phyloP scores from a whole-genome alignment of 441 rosid genomes.

The Erysimum pusillum region DNA sequence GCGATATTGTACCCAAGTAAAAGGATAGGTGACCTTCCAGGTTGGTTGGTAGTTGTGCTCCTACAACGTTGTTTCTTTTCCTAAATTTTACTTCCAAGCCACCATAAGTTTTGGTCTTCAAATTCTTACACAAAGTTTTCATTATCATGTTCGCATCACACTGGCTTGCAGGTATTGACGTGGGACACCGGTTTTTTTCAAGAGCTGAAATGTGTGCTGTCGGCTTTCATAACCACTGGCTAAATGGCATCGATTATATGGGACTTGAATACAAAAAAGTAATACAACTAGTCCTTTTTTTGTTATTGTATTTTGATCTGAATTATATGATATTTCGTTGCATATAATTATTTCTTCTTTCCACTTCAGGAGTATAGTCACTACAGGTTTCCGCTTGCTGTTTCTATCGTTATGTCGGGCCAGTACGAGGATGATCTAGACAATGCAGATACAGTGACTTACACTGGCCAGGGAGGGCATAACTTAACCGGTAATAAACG shows the following conservation, averaged over 20 bases:
- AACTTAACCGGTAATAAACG: conserved; percentile 79
- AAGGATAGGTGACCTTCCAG: conserved; percentile 77
- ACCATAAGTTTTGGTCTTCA: conserved; percentile 1
- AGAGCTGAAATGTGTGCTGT: conserved; percentile 90
- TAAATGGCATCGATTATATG: conserved; percentile 90
- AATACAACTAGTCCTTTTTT: background rate
- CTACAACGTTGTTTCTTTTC: background rate
- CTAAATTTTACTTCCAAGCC: conserved; percentile 10
- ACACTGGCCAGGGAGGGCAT: conserved; percentile 96
- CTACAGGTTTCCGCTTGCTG: conserved; percentile 68
- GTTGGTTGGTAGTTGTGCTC: conserved; percentile 49
- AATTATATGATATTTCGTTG: background rate
- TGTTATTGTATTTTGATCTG: background rate
- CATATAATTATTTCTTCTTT: conserved; percentile 9
- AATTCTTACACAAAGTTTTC: conserved; percentile 11
- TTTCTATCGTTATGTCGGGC: conserved; percentile 83
- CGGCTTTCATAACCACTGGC: conserved; percentile 90
- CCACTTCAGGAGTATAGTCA: conserved; percentile 55
- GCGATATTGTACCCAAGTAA: conserved; percentile 64
- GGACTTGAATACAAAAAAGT: conserved; percentile 49
- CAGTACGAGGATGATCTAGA: conserved; percentile 93
- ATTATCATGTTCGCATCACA: conserved; percentile 19
- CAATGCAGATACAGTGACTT: conserved; percentile 81
- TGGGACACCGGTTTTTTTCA: conserved; percentile 86
- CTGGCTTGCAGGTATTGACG: conserved; percentile 67